These are phyloP conservation scores for Suhomyces guaymorum DNA, from an alignment of 1,139 yeast species.

Conservation along the genomic window DNA sequence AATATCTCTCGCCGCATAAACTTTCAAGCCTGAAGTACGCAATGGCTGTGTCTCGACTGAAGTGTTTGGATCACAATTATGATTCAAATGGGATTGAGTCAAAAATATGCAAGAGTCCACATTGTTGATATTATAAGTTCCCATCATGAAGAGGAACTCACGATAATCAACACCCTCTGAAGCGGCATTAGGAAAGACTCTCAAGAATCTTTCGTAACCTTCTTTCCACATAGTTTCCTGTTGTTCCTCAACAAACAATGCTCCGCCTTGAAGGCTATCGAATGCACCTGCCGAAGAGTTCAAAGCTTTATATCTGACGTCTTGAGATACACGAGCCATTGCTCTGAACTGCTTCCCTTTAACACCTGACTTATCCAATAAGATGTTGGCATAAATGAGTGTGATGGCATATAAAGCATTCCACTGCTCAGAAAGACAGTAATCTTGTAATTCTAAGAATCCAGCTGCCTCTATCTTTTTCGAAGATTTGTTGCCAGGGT, in stretches of 20 bases:
- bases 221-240: slow-evolving; percentile 62
- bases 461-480: slow-evolving; percentile 43
- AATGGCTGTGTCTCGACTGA: slow-evolving; percentile 51
- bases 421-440: slow-evolving; percentile 67
- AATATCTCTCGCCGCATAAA: slow-evolving; percentile 59
- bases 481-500: slow-evolving; percentile 27
- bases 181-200: slow-evolving; percentile 48
- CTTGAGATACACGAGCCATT: slow-evolving; percentile 73
- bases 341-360: slow-evolving; percentile 50
- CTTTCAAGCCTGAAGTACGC: slow-evolving; percentile 56
- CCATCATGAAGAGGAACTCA: slow-evolving; percentile 62
- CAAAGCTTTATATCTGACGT: slow-evolving; percentile 59
- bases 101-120: slow-evolving; percentile 63
- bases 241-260: slow-evolving; percentile 53
- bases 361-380: slow-evolving; percentile 47
- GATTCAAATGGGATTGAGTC: slow-evolving; percentile 72
- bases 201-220: slow-evolving; percentile 52
- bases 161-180: slow-evolving; percentile 42
- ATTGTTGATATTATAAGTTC: slow-evolving; percentile 74
- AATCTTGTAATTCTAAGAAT: slow-evolving; percentile 59
- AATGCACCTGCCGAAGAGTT: slow-evolving; percentile 60
- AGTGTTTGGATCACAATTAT: slow-evolving; percentile 73
- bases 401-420: slow-evolving; percentile 69
- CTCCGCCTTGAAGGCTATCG: slow-evolving; percentile 52
- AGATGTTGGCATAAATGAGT: slow-evolving; percentile 50